Evolutionary conservation across 768 basidiomycete genomes (phyloP).

Genomic region (Ephemerocybe angulata): DNA sequence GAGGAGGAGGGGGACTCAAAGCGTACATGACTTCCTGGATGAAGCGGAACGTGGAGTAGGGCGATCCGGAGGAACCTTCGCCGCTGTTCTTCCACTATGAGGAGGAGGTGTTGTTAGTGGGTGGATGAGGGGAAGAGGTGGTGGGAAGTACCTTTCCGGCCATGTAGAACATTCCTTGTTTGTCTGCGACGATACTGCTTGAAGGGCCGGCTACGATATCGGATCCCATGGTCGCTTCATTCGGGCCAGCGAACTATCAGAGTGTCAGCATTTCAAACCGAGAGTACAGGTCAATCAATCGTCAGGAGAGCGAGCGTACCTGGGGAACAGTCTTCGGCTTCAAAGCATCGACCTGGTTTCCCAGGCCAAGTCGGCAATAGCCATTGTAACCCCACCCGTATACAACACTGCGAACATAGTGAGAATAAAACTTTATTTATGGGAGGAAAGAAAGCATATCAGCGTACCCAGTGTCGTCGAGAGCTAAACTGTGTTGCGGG

Average conservation of each 20-base stretch:
- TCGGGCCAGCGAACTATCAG: slow-evolving; percentile 78
- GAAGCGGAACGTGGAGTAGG: slow-evolving; percentile 81
- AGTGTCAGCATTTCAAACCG: no score
- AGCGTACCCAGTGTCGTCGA: slow-evolving; percentile 75
- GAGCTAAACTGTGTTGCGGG: slow-evolving; percentile 80
- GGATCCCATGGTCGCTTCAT: slow-evolving; percentile 57
- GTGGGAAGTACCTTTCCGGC: slow-evolving; percentile 60
- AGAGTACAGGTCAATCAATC: no score
- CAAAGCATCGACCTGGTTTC: slow-evolving; percentile 78
- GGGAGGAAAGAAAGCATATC: slow-evolving; percentile 8
- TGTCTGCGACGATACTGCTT: slow-evolving; percentile 80
- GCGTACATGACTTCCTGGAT: slow-evolving; percentile 83
- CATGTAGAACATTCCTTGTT: slow-evolving; percentile 84
- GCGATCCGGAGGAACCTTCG: slow-evolving; percentile 89
- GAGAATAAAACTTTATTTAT: neutral
- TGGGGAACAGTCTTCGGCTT: slow-evolving; percentile 82
- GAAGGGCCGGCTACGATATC: slow-evolving; percentile 76
- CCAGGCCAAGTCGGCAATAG: slow-evolving; percentile 87
- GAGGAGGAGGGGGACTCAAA: no score
- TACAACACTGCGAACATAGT: slow-evolving; percentile 46
- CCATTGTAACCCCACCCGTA: slow-evolving; percentile 90
- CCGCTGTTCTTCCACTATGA: slow-evolving; percentile 96
- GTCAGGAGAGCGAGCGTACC: slow-evolving; percentile 31
- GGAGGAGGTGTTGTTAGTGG: neutral
- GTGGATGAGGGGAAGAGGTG: neutral